phyloP scores from a whole-genome alignment of 1,284 basidiomycete species.

The Marasmius oreades region DNA sequence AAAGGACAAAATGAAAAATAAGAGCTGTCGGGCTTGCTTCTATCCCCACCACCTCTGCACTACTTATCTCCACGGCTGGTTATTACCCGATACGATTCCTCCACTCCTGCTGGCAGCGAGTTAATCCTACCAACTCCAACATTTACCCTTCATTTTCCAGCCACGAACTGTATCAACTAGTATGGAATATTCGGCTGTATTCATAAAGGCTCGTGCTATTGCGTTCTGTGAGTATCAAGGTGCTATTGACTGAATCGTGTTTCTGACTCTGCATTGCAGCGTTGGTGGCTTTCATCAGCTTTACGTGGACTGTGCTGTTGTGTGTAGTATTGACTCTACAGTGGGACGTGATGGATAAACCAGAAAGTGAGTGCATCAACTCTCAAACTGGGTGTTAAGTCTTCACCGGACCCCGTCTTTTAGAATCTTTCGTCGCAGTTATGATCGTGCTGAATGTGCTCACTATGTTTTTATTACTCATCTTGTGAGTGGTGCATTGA shows the following conservation, averaged over 20 bases:
- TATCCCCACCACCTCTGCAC: background rate
- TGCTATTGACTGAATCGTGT: background rate
- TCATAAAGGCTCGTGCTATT: background rate
- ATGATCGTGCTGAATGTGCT: background rate
- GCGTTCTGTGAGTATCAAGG: background rate
- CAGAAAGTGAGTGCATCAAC: slow-evolving; percentile 2
- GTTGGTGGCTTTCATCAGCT: background rate
- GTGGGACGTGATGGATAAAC: background rate
- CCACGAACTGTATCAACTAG: background rate
- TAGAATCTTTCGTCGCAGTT: background rate
- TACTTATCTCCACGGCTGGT: background rate
- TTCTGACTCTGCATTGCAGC: background rate
- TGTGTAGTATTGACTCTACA: background rate
- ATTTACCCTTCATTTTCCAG: background rate
- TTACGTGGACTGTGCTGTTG: background rate
- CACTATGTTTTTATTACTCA: background rate
- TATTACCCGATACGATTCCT: background rate
- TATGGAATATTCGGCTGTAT: background rate
- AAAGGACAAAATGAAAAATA: background rate
- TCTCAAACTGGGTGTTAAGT: too few species aligned
- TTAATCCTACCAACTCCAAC: background rate
- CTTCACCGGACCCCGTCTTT: background rate
- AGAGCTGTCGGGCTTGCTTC: background rate
- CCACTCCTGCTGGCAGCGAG: background rate
- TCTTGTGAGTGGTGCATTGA: background rate